Conservation (phyloP, 345 rosid genomes). For the Brassica incana region DNA sequence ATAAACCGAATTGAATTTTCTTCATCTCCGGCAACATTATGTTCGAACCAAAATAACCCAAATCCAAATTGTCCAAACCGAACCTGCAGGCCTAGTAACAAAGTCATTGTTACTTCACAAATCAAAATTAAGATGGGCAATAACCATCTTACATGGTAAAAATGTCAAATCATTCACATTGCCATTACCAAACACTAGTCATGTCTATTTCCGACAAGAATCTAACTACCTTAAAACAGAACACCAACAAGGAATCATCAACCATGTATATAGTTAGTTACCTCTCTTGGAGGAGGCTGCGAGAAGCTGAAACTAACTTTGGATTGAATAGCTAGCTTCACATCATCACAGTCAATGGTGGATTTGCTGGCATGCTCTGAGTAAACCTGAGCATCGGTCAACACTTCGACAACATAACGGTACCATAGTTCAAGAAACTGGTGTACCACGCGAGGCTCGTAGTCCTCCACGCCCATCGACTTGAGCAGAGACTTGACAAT, state of each 20-base stretch:
- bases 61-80: neutral
- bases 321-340: slow-evolving; percentile 87
- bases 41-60: neutral
- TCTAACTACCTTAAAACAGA: neutral
- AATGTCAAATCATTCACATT: neutral
- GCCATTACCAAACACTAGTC: neutral
- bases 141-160: neutral
- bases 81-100: neutral
- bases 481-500: slow-evolving; percentile 75
- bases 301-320: slow-evolving; percentile 91
- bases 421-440: slow-evolving; percentile 94
- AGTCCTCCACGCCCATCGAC: slow-evolving; percentile 91
- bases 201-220: neutral
- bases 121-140: neutral
- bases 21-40: neutral
- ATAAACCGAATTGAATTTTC: neutral
- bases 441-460: slow-evolving; percentile 84
- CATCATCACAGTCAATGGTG: slow-evolving; percentile 78
- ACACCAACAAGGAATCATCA: neutral
- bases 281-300: slow-evolving; percentile 97
- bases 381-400: slow-evolving; percentile 85
- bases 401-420: slow-evolving; percentile 76
- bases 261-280: slow-evolving; percentile 10
- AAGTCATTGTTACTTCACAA: neutral
- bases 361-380: slow-evolving; percentile 86